These are phyloP conservation scores for Chytriomyces sp. DNA, from an alignment of 192 early-diverging fungal species.

Conservation along the genomic window DNA sequence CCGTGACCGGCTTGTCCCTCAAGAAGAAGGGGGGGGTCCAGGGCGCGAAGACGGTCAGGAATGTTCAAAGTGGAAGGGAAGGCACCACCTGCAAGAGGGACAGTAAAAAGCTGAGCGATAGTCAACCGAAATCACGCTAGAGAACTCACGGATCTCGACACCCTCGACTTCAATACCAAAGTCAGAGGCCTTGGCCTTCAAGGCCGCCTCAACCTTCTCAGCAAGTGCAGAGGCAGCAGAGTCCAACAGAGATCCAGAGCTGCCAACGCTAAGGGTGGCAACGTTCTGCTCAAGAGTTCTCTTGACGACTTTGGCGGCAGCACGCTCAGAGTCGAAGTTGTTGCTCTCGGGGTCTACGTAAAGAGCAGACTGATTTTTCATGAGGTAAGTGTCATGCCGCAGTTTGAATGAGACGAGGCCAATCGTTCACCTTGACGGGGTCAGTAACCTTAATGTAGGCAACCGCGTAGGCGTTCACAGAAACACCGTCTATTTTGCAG, in stretches of 20 bases:
- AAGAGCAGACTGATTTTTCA: conserved; percentile 43
- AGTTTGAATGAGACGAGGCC: conserved; percentile 10
- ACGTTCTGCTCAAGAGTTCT: conserved; percentile 44
- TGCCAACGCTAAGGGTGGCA: conserved; percentile 35
- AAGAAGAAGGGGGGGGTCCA: conserved; percentile 49
- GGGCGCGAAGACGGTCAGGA: conserved; percentile 51
- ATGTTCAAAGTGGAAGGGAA: conserved; percentile 45
- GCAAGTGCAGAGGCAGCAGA: conserved; percentile 39
- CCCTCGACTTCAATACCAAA: conserved; percentile 43
- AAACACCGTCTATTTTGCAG: conserved; percentile 37
- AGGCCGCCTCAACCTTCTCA: conserved; percentile 41
- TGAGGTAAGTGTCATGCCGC: neutral
- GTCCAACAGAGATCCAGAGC: conserved; percentile 32
- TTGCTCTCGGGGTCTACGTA: conserved; percentile 55
- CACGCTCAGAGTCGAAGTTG: conserved; percentile 55
- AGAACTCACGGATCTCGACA: conserved; percentile 54
- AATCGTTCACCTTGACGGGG: conserved; percentile 39
- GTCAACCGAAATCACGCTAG: neutral
- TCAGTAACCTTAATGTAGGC: conserved; percentile 53
- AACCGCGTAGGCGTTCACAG: conserved; percentile 55
- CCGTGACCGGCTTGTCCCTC: conserved; percentile 47
- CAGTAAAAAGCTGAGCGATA: neutral
- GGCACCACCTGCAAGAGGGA: conserved; percentile 41
- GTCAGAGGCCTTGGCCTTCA: conserved; percentile 41
- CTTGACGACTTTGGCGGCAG: conserved; percentile 51